Evolutionary conservation across 768 basidiomycete species (phyloP).

Genomic region (Suillus clintonianus): DNA sequence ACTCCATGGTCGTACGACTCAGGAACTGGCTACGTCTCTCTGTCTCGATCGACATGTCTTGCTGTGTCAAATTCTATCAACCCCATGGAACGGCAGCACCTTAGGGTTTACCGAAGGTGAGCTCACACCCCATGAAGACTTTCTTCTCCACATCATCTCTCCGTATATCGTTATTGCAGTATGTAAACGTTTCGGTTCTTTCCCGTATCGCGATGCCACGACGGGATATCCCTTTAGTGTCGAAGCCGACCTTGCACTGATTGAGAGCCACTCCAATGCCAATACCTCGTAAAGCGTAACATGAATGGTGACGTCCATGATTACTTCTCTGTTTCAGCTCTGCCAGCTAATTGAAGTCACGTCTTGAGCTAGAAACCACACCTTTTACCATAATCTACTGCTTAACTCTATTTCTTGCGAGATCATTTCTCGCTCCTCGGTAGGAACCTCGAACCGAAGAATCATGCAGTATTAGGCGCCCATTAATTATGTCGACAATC

Average conservation of each 20-base stretch:
- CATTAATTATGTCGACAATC: neutral
- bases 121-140: neutral
- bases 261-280: neutral
- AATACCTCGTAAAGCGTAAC: neutral
- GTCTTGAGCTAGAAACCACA: neutral
- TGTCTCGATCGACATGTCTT: neutral
- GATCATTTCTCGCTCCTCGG: neutral
- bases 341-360: no score
- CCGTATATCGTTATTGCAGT: neutral
- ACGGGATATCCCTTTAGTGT: neutral
- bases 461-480: neutral
- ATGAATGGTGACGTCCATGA: neutral
- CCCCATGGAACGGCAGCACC: neutral
- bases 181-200: neutral
- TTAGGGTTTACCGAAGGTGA: neutral
- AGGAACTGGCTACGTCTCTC: neutral
- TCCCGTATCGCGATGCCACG: neutral
- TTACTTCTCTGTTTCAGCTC: neutral
- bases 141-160: neutral
- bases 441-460: neutral
- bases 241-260: neutral
- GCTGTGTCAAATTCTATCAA: neutral
- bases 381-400: neutral
- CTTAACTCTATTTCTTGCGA: neutral
- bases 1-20: neutral